Evolutionary conservation across 2,329 filamentous ascomycete species (phyloP).

Genomic region (Xylariaceae sp.): DNA sequence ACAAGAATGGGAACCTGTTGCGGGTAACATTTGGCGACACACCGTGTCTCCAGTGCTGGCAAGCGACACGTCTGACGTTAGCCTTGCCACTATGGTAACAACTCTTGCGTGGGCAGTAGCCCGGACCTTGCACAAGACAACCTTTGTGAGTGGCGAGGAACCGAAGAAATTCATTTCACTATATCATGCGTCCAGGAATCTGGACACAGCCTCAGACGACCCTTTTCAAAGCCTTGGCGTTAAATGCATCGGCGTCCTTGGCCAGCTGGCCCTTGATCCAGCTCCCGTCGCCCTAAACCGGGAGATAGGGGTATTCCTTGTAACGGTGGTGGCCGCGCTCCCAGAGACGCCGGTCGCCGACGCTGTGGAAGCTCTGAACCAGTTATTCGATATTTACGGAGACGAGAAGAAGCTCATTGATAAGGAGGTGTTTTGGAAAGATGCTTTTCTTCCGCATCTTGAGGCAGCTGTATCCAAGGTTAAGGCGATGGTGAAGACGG

Average conservation of each 20-base stretch:
- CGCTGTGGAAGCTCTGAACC: constrained; percentile 60
- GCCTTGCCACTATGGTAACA: constrained; percentile 59
- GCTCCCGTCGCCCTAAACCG: constrained; percentile 53
- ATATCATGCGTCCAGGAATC: constrained; percentile 54
- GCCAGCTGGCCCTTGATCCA: constrained; percentile 56
- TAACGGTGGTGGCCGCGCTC: constrained; percentile 50
- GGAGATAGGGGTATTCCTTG: constrained; percentile 60
- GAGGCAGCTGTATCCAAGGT: constrained; percentile 51
- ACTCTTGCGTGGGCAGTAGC: constrained; percentile 64
- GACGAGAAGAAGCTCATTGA: constrained; percentile 58
- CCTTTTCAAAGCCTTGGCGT: constrained; percentile 61
- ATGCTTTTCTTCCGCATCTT: constrained; percentile 56
- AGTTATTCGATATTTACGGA: constrained; percentile 64
- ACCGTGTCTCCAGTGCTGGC: constrained; percentile 54
- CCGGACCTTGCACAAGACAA: constrained; percentile 48
- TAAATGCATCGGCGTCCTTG: constrained; percentile 64
- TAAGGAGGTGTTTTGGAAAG: constrained; percentile 60
- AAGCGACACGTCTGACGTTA: constrained; percentile 58
- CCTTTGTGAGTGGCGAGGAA: constrained; percentile 49
- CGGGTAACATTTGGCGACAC: constrained; percentile 54
- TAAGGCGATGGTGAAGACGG: constrained; percentile 53
- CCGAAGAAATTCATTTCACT: constrained; percentile 62
- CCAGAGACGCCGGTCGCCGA: constrained; percentile 54
- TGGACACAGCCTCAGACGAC: constrained; percentile 40
- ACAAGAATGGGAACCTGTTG: constrained; percentile 50